phyloP scores from a whole-genome alignment of 768 basidiomycete species.

The Kwoniella sp. region DNA sequence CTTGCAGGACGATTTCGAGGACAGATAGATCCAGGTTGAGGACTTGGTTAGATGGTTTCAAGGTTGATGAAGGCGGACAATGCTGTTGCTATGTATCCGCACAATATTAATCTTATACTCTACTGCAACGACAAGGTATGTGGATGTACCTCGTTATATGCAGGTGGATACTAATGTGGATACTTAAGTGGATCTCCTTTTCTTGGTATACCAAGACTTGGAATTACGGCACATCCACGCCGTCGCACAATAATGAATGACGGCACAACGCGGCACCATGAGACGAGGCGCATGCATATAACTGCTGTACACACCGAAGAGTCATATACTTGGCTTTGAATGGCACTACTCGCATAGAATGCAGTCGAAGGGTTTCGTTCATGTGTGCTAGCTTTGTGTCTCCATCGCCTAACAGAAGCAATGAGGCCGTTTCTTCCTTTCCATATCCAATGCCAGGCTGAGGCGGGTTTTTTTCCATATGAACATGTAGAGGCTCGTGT shows the following conservation, averaged over 20 bases:
- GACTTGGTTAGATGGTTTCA: neutral
- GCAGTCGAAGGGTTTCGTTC: too few relatives aligned
- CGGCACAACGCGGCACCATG: neutral
- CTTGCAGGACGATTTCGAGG: neutral
- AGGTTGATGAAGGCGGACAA: neutral
- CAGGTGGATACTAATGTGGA: slow-evolving; percentile 1
- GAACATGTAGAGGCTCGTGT: too few relatives aligned
- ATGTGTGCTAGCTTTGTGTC: too few relatives aligned
- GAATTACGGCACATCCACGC: slow-evolving; percentile 1
- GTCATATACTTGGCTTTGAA: too few relatives aligned
- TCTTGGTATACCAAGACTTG: neutral
- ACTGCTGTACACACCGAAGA: too few relatives aligned
- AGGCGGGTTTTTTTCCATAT: too few relatives aligned
- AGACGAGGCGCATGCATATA: too few relatives aligned
- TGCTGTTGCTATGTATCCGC: neutral
- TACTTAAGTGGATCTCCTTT: neutral
- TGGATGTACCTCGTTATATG: neutral
- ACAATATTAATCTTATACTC: slow-evolving; percentile 1
- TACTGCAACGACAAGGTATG: neutral
- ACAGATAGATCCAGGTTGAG: neutral
- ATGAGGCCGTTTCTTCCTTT: too few relatives aligned
- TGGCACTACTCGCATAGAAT: too few relatives aligned
- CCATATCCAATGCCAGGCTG: too few relatives aligned
- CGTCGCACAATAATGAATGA: neutral
- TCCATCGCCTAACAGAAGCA: too few relatives aligned